Evolutionary conservation across 306 rosid species (phyloP).

Genomic region (Cucurbita maxima): DNA sequence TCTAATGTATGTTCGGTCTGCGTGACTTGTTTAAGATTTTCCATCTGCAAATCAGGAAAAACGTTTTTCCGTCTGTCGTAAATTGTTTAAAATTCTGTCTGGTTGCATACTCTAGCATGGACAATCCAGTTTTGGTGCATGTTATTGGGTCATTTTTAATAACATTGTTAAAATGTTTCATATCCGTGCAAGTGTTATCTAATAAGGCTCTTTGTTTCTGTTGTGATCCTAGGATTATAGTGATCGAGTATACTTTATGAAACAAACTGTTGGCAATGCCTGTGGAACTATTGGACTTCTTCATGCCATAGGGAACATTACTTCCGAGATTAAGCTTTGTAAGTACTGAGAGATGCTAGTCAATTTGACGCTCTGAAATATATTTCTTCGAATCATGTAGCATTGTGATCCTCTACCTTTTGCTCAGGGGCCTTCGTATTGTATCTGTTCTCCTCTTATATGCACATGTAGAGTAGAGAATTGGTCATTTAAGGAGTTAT

Average conservation of each 20-base stretch:
- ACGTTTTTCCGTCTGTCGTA: neutral
- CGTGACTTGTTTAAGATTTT: neutral
- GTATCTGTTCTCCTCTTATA: too few species aligned
- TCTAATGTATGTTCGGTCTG: neutral
- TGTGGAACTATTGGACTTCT: slow-evolving; percentile 97
- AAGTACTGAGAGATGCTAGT: slow-evolving; percentile 10
- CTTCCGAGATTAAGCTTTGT: slow-evolving; percentile 67
- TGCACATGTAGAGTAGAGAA: neutral
- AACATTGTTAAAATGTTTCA: neutral
- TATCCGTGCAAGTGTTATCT: neutral
- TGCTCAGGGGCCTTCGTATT: neutral
- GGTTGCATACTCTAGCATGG: neutral
- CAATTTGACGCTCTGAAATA: neutral
- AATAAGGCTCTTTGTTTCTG: slow-evolving; percentile 4
- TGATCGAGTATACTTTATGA: slow-evolving; percentile 53
- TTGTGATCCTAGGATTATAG: slow-evolving; percentile 43
- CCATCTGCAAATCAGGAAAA: neutral
- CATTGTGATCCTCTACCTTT: too few species aligned
- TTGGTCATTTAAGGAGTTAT: neutral
- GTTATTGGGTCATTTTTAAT: neutral
- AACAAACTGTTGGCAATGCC: slow-evolving; percentile 91
- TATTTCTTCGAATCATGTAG: neutral
- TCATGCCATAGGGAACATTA: slow-evolving; percentile 82
- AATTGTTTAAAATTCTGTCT: neutral
- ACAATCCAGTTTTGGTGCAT: neutral